Percentiles rank a stretch among this genome's conserved stretches.
Evolutionary conservation across 176 grass and related monocot genomes (phyloP).

Genomic region (Areca catechu): DNA sequence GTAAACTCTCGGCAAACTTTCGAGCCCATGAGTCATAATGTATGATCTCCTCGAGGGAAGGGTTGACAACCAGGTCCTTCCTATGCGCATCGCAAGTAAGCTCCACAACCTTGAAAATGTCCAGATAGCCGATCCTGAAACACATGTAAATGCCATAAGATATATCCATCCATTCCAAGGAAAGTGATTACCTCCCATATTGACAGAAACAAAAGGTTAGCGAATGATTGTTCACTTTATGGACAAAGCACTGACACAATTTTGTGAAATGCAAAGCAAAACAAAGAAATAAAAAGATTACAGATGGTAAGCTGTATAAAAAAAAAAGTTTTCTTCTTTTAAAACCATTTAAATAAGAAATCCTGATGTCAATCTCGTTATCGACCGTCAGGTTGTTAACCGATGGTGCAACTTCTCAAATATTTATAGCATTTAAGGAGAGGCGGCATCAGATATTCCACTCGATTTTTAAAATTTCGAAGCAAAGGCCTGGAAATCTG

Average conservation of each 20-base stretch:
- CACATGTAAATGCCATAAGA: not conserved
- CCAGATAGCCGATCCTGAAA: slow-evolving; percentile 35
- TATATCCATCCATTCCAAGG: not conserved
- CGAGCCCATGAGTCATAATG: slow-evolving; percentile 94
- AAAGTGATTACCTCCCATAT: not conserved
- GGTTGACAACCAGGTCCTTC: slow-evolving; percentile 60
- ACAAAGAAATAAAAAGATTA: too few relatives aligned
- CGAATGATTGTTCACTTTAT: slow-evolving; percentile 15
- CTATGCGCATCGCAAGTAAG: slow-evolving; percentile 58
- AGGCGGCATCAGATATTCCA: too few relatives aligned
- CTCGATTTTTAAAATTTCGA: too few relatives aligned
- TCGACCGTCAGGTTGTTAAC: too few relatives aligned
- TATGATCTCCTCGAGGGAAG: slow-evolving; percentile 86
- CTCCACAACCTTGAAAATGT: slow-evolving; percentile 96
- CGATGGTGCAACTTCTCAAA: too few relatives aligned
- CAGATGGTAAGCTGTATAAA: too few relatives aligned
- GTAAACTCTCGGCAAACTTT: slow-evolving; percentile 45
- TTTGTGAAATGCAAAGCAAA: too few relatives aligned
- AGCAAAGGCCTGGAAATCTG: too few relatives aligned
- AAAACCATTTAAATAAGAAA: too few relatives aligned
- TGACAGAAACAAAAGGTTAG: slow-evolving; percentile 13
- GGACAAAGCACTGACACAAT: not conserved
- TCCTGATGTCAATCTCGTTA: too few relatives aligned
- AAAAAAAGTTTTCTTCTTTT: too few relatives aligned
- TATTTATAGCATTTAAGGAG: too few relatives aligned